Evolutionary conservation across 768 basidiomycete species (phyloP), one percentile per base, ranked within the genome.

Genomic region (Boletus fagicola): DNA sequence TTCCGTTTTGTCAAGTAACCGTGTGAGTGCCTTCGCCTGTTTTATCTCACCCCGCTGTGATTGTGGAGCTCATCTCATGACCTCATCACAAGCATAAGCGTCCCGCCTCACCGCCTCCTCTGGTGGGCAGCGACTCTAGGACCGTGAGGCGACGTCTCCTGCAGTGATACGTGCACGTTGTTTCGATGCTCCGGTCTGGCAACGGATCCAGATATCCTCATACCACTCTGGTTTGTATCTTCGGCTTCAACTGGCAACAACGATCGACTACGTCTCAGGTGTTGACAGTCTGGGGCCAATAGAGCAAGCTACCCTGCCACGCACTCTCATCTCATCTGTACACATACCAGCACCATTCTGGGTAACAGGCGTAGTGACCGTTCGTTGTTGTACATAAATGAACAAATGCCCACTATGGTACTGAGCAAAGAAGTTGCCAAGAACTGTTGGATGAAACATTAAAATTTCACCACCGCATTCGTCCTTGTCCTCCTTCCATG

Each of bases 61-160:
- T 12, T 49, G 59, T 53, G 42, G n/a, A 51, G 31, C 58, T 57
- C 47, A 60, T 35, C 13, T 45, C 31, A 30, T 45, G 15, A 44
- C 28, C 38, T 30, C 40, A 30, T 47, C 42, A 39, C 53, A 50
- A 61, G 59, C 51, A 36, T 35, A 67, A 65, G 47, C 61, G 63
- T 22, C 39, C 49, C 10, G 47, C 59, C 22, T 61, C 68, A 16
- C 57, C 59, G 1, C 16, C 61, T 42, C 28, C 26, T 22, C 38
- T 31, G 16, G 46, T 45, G 11, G 46, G 26, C 18, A 38, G 31
- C 46, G 22, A 60, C 30, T 20, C 43, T 24, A 59, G 57, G 42
- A 15, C 22, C 42, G 50, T 62, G 47, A 69, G 45, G 43, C 64
- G 33, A 49, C 59, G 61, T 43, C 47, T 59, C 31, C 2, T 51